Evolutionary conservation across 768 basidiomycete genomes (phyloP), one percentile per base, ranked within the genome.

Genomic region (Agrocybe praecox): DNA sequence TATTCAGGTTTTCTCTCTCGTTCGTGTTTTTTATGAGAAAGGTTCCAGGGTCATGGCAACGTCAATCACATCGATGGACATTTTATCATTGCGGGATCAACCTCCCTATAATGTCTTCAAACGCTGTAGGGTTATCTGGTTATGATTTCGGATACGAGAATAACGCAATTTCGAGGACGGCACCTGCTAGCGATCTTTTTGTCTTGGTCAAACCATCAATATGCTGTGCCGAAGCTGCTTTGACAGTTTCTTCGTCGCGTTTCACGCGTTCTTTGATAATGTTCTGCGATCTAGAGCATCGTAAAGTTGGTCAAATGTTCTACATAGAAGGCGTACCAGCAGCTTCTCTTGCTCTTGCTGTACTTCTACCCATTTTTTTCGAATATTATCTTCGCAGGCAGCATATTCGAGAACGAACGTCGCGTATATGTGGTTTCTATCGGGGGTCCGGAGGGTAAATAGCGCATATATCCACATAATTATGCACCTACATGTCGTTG

Each of bases 351-450:
- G 49, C 14, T 52, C 32, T 11, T 59, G 51, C 29, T 53, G 56
- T 14, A 63, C 54, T 44, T 62, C 47, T 2, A 21, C 17, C 52
- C 58, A 60, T 49, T 58, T 59, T 23, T 59, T 59, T 9, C 58
- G 57, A 15, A 69, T 69, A 32, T 50, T 57, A 49, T 69, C 68
- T 46, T 67, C 62, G 21, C 46, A 55, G 19, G 58, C 61, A 15
- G 56, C 57, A 45, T 67, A 60, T 11, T 65, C 59, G 9, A 53
- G 33, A 17, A 65, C 19, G 44, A 65, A 65, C 12, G 49, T 53
- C 6, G 18, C 45, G 40, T 62, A 65, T 33, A 62, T 33, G n/a
- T 49, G 43, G 10, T 67, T 59, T 43, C 66, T 67, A 47, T 36
- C 1, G 32, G 22, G 17, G 15, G 46, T 26, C 2, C 3, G 7